phyloP scores from a whole-genome alignment of 768 basidiomycete genomes.

The Cubamyces sp. region DNA sequence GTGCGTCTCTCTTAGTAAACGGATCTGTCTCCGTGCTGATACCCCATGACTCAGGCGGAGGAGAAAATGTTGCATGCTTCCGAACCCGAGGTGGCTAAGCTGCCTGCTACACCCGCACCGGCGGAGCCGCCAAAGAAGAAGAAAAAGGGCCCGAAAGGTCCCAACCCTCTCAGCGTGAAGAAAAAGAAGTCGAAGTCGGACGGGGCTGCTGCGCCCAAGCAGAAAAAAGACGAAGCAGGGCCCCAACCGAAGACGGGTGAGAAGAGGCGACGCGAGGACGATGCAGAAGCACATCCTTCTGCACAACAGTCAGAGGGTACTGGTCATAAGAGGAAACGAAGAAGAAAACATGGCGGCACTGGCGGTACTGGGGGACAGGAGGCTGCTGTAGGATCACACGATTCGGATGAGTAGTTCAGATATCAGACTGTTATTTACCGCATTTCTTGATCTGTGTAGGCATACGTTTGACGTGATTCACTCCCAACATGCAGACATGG shows the following conservation, averaged over 20 bases:
- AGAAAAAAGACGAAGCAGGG: not conserved
- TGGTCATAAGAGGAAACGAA: constrained; percentile 35
- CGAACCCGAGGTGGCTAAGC: constrained; percentile 49
- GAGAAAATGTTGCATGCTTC: constrained; percentile 59
- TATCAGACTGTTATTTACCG: not conserved
- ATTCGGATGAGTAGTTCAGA: not conserved
- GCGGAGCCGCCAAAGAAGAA: constrained; percentile 55
- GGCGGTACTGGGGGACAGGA: not conserved
- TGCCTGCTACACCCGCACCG: constrained; percentile 38
- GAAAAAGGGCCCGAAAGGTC: constrained; percentile 76
- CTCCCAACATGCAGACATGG: not conserved
- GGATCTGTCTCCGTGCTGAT: not conserved
- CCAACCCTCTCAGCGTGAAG: constrained; percentile 92
- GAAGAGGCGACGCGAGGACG: constrained; percentile 36
- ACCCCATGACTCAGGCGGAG: constrained; percentile 54
- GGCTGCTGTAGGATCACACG: not conserved
- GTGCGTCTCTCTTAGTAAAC: constrained; percentile 39
- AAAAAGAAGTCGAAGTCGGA: constrained; percentile 62
- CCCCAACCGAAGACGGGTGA: constrained; percentile 25
- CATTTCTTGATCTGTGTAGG: too few species aligned
- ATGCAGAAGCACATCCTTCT: constrained; percentile 20
- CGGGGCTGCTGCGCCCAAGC: not conserved
- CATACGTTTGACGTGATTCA: too few species aligned
- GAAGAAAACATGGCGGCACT: constrained; percentile 26
- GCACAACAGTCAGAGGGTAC: constrained; percentile 16